Percentiles rank a stretch among this genome's conserved stretches.
These are phyloP conservation scores for Aspergillus neoniger DNA, from an alignment of 2,329 filamentous ascomycete genomes.

Conservation along the genomic window DNA sequence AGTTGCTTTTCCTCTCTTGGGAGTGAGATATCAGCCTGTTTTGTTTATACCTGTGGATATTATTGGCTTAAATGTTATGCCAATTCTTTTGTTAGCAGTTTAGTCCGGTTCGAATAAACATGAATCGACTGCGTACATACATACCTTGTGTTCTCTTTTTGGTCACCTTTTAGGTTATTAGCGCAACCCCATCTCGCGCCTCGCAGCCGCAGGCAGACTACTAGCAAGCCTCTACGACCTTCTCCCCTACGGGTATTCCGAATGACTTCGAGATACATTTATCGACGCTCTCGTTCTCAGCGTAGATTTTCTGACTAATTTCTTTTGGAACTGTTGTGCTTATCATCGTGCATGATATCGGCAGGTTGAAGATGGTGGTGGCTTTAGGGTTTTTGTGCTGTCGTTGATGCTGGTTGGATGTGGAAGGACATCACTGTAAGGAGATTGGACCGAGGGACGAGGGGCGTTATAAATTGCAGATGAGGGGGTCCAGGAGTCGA, in stretches of 20 bases:
- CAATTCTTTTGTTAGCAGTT: not conserved
- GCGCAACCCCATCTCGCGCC: not conserved
- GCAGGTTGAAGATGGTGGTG: not conserved
- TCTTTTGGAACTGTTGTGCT: not conserved
- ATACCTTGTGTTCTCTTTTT: not conserved
- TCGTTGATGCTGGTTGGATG: too few relatives aligned
- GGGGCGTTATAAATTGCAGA: not conserved
- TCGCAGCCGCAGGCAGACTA: not conserved
- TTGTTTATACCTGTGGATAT: not conserved
- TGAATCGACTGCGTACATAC: not conserved
- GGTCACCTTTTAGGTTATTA: not conserved
- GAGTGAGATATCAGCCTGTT: not conserved
- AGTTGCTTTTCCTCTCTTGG: not conserved
- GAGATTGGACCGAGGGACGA: not conserved
- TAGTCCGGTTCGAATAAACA: not conserved
- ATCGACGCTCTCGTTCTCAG: not conserved
- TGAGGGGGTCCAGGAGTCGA: not conserved
- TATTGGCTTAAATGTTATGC: not conserved
- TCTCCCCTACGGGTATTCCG: not conserved
- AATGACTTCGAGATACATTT: not conserved
- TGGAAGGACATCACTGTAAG: not conserved
- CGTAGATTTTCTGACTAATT: not conserved
- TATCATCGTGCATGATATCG: not conserved
- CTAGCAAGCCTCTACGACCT: not conserved
- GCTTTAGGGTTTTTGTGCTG: too few relatives aligned